phyloP scores from a whole-genome alignment of 257 asterid species.

The Solanum clarkiae region DNA sequence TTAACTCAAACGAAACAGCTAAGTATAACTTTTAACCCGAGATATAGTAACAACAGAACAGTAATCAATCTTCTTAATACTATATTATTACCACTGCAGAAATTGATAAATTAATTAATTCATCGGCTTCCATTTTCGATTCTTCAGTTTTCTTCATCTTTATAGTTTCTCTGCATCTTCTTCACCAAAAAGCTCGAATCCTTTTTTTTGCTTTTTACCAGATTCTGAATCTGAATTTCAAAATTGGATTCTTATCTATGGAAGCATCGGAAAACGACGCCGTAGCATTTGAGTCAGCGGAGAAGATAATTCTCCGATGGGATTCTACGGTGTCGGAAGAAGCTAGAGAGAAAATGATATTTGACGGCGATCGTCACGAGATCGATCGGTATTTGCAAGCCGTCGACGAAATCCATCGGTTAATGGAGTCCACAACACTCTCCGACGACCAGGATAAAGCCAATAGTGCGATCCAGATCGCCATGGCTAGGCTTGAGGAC shows the following conservation, averaged over 20 bases:
- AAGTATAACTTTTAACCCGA: background rate
- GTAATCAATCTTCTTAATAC: background rate
- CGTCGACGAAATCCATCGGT: conserved; percentile 9
- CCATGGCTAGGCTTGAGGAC: conserved; percentile 89
- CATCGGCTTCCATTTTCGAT: background rate
- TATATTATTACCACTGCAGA: background rate
- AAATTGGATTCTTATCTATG: conserved; percentile 14
- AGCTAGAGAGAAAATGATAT: conserved; percentile 5
- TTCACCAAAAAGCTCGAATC: background rate
- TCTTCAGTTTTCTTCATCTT: background rate
- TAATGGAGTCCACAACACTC: background rate
- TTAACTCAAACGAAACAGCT: background rate
- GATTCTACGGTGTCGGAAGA: background rate
- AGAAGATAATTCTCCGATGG: conserved; percentile 5
- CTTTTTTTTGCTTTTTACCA: background rate
- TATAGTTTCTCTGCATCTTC: background rate
- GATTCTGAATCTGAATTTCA: background rate
- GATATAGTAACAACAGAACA: background rate
- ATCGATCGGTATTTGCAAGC: conserved; percentile 12
- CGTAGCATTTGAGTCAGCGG: conserved; percentile 4
- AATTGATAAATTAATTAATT: background rate
- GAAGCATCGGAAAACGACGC: conserved; percentile 39
- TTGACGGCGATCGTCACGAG: conserved; percentile 6
- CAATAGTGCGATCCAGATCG: conserved; percentile 57
- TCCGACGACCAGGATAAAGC: background rate